Conservation (phyloP, 225 moss, liverwort and hornwort species). For the Polytrichum formosum region DNA sequence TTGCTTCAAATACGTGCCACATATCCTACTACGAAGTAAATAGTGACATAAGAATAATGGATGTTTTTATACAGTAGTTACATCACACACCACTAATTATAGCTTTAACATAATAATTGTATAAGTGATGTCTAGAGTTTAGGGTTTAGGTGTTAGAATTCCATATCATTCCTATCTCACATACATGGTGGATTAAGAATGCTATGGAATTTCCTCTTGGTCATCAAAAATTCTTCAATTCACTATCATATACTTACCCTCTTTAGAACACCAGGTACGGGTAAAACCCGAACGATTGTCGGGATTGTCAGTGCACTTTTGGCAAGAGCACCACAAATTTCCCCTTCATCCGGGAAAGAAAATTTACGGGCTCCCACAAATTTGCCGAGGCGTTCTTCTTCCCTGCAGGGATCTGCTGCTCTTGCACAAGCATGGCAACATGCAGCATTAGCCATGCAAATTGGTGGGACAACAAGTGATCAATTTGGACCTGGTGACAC, state of each 20-base stretch:
- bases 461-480: slow-evolving; percentile 36
- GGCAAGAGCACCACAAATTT: slow-evolving; percentile 41
- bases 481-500: slow-evolving; percentile 34
- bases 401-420: slow-evolving; percentile 59
- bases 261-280: slow-evolving; percentile 54
- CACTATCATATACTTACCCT: neutral
- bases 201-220: neutral
- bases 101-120: too few relatives aligned
- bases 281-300: slow-evolving; percentile 91
- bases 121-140: too few relatives aligned
- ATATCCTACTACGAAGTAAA: too few relatives aligned
- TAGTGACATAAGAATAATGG: too few relatives aligned
- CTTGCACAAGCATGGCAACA: slow-evolving; percentile 87
- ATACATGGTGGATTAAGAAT: neutral
- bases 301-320: slow-evolving; percentile 88
- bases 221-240: too few relatives aligned
- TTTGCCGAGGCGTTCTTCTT: slow-evolving; percentile 7
- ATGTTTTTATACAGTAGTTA: too few relatives aligned
- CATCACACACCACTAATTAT: too few relatives aligned
- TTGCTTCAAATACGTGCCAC: too few relatives aligned
- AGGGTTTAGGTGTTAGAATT: too few relatives aligned
- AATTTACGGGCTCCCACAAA: slow-evolving; percentile 27
- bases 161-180: neutral
- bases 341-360: slow-evolving; percentile 25
- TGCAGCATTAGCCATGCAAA: slow-evolving; percentile 74